A percentile compares a stretch with the other conserved stretches of the same genome.
Evolutionary conservation across 495 filamentous ascomycete species (phyloP).

Genomic region (Penicillium lividum): DNA sequence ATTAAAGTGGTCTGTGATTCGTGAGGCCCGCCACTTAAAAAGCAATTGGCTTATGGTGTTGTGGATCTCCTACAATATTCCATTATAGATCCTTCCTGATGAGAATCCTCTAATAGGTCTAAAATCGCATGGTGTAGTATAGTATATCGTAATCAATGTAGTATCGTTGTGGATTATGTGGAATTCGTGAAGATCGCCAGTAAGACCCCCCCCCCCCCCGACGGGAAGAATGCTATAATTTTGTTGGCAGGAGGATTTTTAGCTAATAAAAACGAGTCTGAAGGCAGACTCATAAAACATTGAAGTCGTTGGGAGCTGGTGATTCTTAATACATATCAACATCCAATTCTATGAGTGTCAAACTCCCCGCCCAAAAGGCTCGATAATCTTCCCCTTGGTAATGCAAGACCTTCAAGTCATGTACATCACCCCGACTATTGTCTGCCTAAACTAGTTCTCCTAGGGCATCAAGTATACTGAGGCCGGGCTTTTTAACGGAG

Average conservation of each 20-base stretch:
- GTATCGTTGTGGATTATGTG: constrained; percentile 48
- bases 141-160: constrained; percentile 53
- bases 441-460: constrained; percentile 50
- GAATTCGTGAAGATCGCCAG: constrained; percentile 49
- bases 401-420: constrained; percentile 47
- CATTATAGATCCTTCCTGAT: constrained; percentile 43
- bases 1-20: constrained; percentile 37
- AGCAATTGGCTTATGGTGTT: no score
- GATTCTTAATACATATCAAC: constrained; percentile 49
- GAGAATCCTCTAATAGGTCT: constrained; percentile 42
- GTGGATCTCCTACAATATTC: no score
- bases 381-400: constrained; percentile 49
- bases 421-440: constrained; percentile 36
- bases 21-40: no score
- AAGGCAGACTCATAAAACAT: background rate
- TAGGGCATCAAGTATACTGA: constrained; percentile 45
- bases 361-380: constrained; percentile 56
- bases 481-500: constrained; percentile 41
- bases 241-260: constrained; percentile 46
- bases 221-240: constrained; percentile 38
- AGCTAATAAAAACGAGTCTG: constrained; percentile 28
- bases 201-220: constrained; percentile 21
- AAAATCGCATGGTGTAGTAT: constrained; percentile 45
- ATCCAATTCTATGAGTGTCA: constrained; percentile 47
- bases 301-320: background rate